These are phyloP conservation scores for Azolla pinnata DNA, from an alignment of 75 land plant genomes.

Conservation along the genomic window DNA sequence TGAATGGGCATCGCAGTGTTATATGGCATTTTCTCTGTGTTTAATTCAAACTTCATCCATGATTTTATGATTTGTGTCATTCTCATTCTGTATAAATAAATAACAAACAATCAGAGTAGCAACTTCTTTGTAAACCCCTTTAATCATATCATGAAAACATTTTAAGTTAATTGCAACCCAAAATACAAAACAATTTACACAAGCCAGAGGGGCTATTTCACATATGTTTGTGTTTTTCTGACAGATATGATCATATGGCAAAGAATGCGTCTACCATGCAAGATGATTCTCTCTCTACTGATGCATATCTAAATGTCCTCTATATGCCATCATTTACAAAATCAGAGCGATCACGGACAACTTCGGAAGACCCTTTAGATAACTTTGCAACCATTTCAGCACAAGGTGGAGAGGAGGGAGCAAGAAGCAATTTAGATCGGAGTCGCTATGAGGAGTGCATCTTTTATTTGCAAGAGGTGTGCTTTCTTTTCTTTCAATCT, in stretches of 20 bases:
- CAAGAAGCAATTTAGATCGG: conserved; percentile 79
- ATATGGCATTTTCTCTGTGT: too few relatives aligned
- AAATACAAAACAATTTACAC: too few relatives aligned
- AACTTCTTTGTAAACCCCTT: too few relatives aligned
- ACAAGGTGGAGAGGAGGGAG: conserved; percentile 57
- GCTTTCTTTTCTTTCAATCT: conserved; percentile 6
- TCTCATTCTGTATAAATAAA: too few relatives aligned
- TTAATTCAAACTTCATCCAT: too few relatives aligned
- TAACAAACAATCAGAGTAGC: too few relatives aligned
- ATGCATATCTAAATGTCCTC: conserved; percentile 88
- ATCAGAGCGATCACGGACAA: conserved; percentile 66
- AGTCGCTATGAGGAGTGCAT: conserved; percentile 65
- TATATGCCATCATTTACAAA: conserved; percentile 95
- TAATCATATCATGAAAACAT: too few relatives aligned
- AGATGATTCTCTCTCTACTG: conserved; percentile 99
- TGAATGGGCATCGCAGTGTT: too few relatives aligned
- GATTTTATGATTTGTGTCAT: too few relatives aligned
- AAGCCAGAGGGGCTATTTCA: too few relatives aligned
- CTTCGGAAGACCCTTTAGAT: conserved; percentile 43
- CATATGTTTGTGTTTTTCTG: conserved; percentile 13
- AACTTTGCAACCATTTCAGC: conserved; percentile 23
- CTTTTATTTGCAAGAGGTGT: conserved; percentile 86
- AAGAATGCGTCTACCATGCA: conserved; percentile 82
- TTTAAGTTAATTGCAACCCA: too few relatives aligned
- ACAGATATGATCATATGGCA: conserved; percentile 95